Base-by-base conservation (phyloP, 208 protist species). In the Acanthamoeba royreba region DNA sequence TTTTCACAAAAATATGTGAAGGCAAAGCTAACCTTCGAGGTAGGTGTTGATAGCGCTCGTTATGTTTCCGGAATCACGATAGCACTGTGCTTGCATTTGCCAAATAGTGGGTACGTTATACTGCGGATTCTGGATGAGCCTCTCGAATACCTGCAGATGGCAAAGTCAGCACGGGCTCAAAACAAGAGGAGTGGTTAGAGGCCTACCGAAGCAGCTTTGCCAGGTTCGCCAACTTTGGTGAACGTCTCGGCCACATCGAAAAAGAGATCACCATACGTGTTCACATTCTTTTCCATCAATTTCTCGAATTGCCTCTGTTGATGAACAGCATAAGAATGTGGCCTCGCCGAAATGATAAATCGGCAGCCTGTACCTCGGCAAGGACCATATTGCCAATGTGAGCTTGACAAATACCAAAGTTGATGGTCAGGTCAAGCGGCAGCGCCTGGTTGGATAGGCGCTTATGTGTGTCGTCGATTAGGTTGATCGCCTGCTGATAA, bases 201-300 rank as follows among this genome's bases (percentile, higher is more conserved):
- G 49, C 42, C 31, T 58, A 94, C 83, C 42, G 42, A 9, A 35
- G 52, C 46, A 0, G 93, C 79, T 43, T 94, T 74, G 43, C 49
- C 42, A 19, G 42, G 74, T 43, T 87, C 66, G 5, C 63, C 81
- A n/a, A 93, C 49, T 25, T 63, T 46, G 40, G 40, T 77, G 28
- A 93, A 95, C 8, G 87, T 87, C 35, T 95, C 94, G 47, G 53
- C 94, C 83, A 95, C 93, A n/a, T 94, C 86, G 46, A 85, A 92
- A 22, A 79, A 92, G 8, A 95, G 43, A 52, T 95, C 94, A 13
- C 88, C 74, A 52, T 87, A 94, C 42, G 55, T 53, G 66, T 66
- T 66, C 0, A 83, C 94, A 8, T 87, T 28, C 46, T 53, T 66
- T 11, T 88, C 63, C 52, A 91, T 55, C 31, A 95, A 40, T 45